Evolutionary conservation across 2,329 filamentous ascomycete species (phyloP), one percentile per base, ranked within the genome.

Genomic region (Pestalotiopsis sp.): DNA sequence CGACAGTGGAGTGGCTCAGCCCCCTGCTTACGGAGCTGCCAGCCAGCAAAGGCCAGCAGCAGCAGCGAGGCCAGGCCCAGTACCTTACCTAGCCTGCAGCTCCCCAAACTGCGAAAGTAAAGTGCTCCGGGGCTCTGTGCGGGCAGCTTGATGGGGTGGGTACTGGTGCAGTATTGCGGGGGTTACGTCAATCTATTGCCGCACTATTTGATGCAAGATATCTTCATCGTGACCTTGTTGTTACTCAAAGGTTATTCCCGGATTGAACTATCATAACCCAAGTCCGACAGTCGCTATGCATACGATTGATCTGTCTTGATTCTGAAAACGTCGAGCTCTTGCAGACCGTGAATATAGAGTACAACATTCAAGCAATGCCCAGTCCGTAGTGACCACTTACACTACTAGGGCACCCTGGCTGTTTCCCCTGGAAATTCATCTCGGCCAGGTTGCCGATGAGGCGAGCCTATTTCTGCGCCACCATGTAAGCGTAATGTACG

Each of bases 1-100:
- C 61, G 39, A 64, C 61, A 23, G 61, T 49, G 39, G 38, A 64
- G 61, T 64, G 61, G 61, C 61, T 64, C 61, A 64, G 61, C 36
- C 25, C 13, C 20, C 25, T 17, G 36, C 27, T 36, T 60, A 17
- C 59, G 57, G 25, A 36, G n/a, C 59, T 41, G 5, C 25, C 9
- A 23, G 20, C 20, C 20, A 23, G 20, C 20, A 23, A 23, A 23
- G 20, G 20, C 20, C 20, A 62, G 59, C 31, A n/a, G 25, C 57
- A 59, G 36, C n/a, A 62, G 59, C 36, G n/a, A 36, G 31, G 31
- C 31, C 31, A 36, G 31, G 31, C 31, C 31, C 31, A 36, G 31
- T 36, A 25, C 25, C 25, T 25, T 25, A 25, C 25, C 25, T 25
- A 9, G 7, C 31, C 31, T 36, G 7, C 31, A 36, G 31, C 31